Conservation (phyloP, 768 basidiomycete species). For the Suillus cothurnatus region DNA sequence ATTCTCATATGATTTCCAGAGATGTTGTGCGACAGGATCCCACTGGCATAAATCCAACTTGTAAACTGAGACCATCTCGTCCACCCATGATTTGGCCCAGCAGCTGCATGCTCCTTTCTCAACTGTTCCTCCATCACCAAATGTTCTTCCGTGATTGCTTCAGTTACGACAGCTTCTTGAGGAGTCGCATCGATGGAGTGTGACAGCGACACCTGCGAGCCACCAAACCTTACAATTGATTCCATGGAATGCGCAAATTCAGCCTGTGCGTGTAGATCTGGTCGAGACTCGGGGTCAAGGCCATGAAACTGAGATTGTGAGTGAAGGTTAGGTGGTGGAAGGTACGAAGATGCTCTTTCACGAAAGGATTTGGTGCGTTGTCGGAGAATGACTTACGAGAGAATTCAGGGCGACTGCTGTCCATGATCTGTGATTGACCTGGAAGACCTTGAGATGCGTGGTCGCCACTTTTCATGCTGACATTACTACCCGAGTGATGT, state of each 20-base stretch:
- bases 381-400: conserved; percentile 4
- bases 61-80: conserved; percentile 56
- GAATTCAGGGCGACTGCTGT: background rate
- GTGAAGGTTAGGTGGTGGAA: conserved; percentile 8
- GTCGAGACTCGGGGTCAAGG: conserved; percentile 41
- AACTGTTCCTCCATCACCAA: conserved; percentile 53
- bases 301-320: conserved; percentile 3
- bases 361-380: background rate
- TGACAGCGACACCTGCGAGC: conserved; percentile 25
- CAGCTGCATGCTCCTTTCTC: conserved; percentile 57
- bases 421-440: conserved; percentile 9
- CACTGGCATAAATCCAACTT: conserved; percentile 68
- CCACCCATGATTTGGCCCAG: conserved; percentile 42
- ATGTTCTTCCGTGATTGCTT: conserved; percentile 72
- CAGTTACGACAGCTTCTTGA: conserved; percentile 48
- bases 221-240: conserved; percentile 15
- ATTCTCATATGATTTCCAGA: too few relatives aligned
- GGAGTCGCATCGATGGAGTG: conserved; percentile 42
- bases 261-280: conserved; percentile 48
- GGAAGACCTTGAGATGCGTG: conserved; percentile 4
- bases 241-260: conserved; percentile 35
- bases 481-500: conserved; percentile 37
- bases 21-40: too few relatives aligned
- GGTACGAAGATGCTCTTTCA: conserved; percentile 12
- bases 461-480: conserved; percentile 4